phyloP scores from a whole-genome alignment of 108 stramenopile species.

The Nitzschia sp. region DNA sequence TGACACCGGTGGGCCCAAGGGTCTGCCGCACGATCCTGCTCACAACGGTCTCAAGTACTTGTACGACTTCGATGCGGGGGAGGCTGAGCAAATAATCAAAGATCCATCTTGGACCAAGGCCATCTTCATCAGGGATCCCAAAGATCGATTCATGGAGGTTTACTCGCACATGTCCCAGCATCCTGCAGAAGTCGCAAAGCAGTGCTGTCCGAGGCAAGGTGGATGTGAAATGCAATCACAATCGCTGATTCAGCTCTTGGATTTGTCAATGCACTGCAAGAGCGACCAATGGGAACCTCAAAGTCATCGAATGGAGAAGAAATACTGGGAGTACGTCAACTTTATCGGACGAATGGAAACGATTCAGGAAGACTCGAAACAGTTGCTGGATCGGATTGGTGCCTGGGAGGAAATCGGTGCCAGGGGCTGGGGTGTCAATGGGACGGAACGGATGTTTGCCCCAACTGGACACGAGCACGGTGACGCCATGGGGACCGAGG shows the following conservation, averaged over 20 bases:
- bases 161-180: conserved; percentile 14
- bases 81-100: conserved; percentile 50
- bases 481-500: background rate
- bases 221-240: conserved; percentile 13
- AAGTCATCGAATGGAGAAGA: conserved; percentile 36
- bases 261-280: conserved; percentile 24
- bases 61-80: conserved; percentile 41
- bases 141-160: conserved; percentile 56
- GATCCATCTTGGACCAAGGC: conserved; percentile 58
- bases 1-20: conserved; percentile 10
- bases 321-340: conserved; percentile 45
- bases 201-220: conserved; percentile 20
- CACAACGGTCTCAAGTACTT: conserved; percentile 55
- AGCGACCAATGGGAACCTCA: conserved; percentile 49
- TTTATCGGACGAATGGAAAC: conserved; percentile 49
- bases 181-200: conserved; percentile 10
- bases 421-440: conserved; percentile 43
- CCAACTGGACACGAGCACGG: conserved; percentile 1
- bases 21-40: conserved; percentile 36
- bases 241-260: conserved; percentile 8
- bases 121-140: conserved; percentile 64
- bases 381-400: conserved; percentile 34
- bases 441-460: conserved; percentile 27
- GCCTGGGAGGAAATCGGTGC: conserved; percentile 50
- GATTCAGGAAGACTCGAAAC: conserved; percentile 32